Base-by-base conservation (phyloP, 352 stramenopile species). In the Thalassiosira pacifica region DNA sequence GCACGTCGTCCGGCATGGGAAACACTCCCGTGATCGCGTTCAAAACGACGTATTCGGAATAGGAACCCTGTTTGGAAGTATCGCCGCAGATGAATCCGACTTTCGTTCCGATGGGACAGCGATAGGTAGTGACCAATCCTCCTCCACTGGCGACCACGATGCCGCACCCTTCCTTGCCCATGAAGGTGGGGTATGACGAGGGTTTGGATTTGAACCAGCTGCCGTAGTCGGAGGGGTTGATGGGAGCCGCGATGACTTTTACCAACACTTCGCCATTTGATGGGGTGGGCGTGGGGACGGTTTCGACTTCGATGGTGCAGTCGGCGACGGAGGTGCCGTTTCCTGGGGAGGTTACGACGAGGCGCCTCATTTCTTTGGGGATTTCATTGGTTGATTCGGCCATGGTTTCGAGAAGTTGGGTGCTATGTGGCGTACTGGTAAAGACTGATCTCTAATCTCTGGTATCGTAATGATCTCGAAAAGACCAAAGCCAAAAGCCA, bases 141-240 rank as follows among this genome's bases (percentile, higher is more conserved):
- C 68, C 63, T 8, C 80, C 85, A 2, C 16, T 74, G 4, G 64
- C 45, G 1, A 92, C 82, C 2, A 92, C 70, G 0, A 87, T 64
- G 18, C 87, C 85, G 19, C 63, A 83, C 40, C 87, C 87, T 67
- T 92, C 87, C 11, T 86, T 88, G 8, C 87, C 87, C 16, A 90
- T 88, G 9, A 52, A 27, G 0, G 82, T 66, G 22, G 85, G 75
- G 42, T 88, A 85, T 0, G 69, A 34, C 5, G 68, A 29, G n/a
- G 64, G n/a, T 22, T 63, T 79, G 19, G 76, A 69, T 53, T 67
- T 37, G 42, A 73, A 82, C 85, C 85, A 90, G 22, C 34, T 64
- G 10, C 67, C 83, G 53, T 91, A 91, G 75, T 91, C 86, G 40
- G 79, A 90, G 11, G 86, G 86, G 37, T 91, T 91, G 8, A 88